Conservation (phyloP, 2,329 filamentous ascomycete species). For the Clonostachys rosea region DNA sequence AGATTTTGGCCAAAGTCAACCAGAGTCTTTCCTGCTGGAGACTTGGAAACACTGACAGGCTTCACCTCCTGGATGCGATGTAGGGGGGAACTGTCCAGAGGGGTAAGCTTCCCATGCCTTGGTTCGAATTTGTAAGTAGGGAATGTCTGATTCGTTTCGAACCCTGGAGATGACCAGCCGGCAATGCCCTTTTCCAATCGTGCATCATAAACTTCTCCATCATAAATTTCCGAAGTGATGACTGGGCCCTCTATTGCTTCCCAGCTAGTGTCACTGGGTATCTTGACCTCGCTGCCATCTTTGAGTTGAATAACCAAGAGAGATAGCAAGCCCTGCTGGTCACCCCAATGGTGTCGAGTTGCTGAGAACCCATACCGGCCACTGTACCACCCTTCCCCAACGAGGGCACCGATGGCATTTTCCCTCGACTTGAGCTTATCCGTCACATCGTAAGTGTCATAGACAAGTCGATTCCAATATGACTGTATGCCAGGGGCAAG, state of each 20-base stretch:
- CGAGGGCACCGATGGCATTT: slow-evolving; percentile 27
- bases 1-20: slow-evolving; percentile 57
- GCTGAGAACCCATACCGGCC: slow-evolving; percentile 24
- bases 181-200: slow-evolving; percentile 17
- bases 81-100: slow-evolving; percentile 38
- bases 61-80: slow-evolving; percentile 22
- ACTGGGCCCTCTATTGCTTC: slow-evolving; percentile 22
- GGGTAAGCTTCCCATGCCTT: slow-evolving; percentile 24
- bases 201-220: slow-evolving; percentile 47
- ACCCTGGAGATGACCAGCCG: slow-evolving; percentile 15
- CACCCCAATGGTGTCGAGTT: slow-evolving; percentile 26
- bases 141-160: slow-evolving; percentile 18
- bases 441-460: slow-evolving; percentile 48
- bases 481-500: slow-evolving; percentile 48
- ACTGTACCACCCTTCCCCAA: slow-evolving; percentile 46
- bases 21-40: slow-evolving; percentile 35
- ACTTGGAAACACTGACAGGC: slow-evolving; percentile 19
- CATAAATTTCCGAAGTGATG: slow-evolving; percentile 37
- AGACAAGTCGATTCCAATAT: slow-evolving; percentile 43
- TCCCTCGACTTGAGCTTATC: slow-evolving; percentile 26
- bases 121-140: slow-evolving; percentile 5
- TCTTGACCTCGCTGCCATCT: slow-evolving; percentile 15
- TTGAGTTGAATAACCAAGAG: slow-evolving; percentile 27
- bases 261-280: slow-evolving; percentile 33
- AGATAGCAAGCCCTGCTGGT: slow-evolving; percentile 28